Evolutionary conservation across 2,329 filamentous ascomycete genomes (phyloP).

Genomic region (Aspergillus sp.): DNA sequence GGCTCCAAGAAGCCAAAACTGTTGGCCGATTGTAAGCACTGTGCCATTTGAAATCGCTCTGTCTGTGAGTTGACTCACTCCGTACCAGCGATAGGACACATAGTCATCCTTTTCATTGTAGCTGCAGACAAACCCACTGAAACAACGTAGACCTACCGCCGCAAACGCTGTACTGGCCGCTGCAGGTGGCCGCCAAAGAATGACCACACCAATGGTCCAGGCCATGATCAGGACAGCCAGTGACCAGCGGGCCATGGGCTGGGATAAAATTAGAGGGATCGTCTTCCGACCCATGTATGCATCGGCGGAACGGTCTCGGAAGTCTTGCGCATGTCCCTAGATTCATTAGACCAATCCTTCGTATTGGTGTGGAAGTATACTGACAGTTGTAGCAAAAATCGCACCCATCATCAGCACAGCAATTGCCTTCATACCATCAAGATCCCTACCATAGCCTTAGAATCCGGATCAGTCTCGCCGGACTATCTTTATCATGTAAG

Average conservation of each 20-base stretch:
- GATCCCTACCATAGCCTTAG: constrained; percentile 1
- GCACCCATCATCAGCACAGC: neutral
- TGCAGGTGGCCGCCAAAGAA: neutral
- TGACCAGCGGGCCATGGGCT: neutral
- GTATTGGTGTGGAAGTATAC: neutral
- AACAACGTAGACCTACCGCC: neutral
- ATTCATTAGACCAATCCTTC: neutral
- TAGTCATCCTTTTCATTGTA: constrained; percentile 1
- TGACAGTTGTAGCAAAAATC: constrained; percentile 1
- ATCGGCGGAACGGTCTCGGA: constrained; percentile 2
- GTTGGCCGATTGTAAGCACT: neutral
- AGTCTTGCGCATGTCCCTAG: constrained; percentile 2
- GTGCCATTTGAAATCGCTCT: neutral
- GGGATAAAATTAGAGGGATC: constrained; percentile 1
- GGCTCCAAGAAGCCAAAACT: constrained; percentile 2
- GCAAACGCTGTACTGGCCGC: constrained; percentile 1
- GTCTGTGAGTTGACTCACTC: neutral
- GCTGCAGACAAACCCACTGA: neutral
- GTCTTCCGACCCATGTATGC: constrained; percentile 1
- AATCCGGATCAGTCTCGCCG: neutral
- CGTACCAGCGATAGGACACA: neutral
- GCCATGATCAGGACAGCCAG: neutral
- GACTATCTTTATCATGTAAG: neutral
- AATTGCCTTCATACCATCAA: constrained; percentile 3
- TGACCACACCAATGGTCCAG: constrained; percentile 2